A percentile compares a stretch with the other conserved stretches of the same genome.
These are phyloP conservation scores for Trichomonas gallinae DNA, from an alignment of 208 protist species.

Conservation along the genomic window DNA sequence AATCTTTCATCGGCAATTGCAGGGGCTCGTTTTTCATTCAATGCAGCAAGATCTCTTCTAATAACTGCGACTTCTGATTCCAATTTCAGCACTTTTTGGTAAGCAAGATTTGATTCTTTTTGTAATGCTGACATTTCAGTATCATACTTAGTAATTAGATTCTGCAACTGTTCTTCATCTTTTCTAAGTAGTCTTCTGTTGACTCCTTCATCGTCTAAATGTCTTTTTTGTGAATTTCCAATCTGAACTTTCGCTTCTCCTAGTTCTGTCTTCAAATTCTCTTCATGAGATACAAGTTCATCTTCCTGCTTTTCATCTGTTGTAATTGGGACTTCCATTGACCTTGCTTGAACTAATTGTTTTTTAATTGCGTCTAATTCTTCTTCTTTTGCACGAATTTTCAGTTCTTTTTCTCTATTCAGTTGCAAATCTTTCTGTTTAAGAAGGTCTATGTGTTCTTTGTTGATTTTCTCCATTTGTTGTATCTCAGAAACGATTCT, in stretches of 20 bases:
- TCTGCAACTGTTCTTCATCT: background rate
- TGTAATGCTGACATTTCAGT: background rate
- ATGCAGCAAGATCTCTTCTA: background rate
- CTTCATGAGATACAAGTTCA: conserved; percentile 1
- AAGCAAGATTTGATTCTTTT: background rate
- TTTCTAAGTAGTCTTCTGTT: background rate
- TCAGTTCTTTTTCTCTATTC: background rate
- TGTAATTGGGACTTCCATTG: background rate
- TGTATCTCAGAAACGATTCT: background rate
- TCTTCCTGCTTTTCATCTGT: background rate
- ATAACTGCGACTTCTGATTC: background rate
- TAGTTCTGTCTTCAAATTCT: background rate
- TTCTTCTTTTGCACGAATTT: background rate
- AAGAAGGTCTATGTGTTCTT: background rate
- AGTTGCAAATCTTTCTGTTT: background rate
- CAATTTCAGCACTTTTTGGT: background rate
- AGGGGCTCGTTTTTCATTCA: background rate
- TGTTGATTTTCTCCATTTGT: background rate
- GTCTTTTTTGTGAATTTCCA: background rate
- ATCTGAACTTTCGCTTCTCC: background rate
- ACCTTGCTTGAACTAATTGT: background rate
- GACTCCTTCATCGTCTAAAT: background rate
- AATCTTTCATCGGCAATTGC: background rate
- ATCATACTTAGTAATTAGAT: background rate
- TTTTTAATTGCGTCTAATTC: background rate